phyloP scores from a whole-genome alignment of 1,284 basidiomycete genomes.

The Rhodotorula sp. region DNA sequence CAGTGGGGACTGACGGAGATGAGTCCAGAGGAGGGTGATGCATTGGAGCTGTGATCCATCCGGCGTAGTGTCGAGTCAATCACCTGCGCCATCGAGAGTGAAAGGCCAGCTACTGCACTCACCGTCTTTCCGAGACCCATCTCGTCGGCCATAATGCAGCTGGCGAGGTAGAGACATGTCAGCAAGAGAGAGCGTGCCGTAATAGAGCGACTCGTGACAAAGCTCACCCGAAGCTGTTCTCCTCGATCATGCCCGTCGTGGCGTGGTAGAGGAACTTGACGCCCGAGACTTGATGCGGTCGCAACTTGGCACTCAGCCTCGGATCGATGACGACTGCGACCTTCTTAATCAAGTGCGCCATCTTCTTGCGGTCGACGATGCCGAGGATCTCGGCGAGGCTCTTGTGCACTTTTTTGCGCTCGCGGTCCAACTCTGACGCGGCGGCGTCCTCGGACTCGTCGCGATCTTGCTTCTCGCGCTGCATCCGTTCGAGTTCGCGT shows the following conservation, averaged over 20 bases:
- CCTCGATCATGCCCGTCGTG: slow-evolving; percentile 85
- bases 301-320: slow-evolving; percentile 74
- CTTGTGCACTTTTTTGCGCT: slow-evolving; percentile 62
- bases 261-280: slow-evolving; percentile 98
- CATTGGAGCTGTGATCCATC: slow-evolving; percentile 66
- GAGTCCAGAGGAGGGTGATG: slow-evolving; percentile 91
- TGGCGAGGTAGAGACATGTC: slow-evolving; percentile 7
- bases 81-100: too few species aligned
- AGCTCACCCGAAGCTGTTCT: slow-evolving; percentile 75
- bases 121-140: slow-evolving; percentile 80
- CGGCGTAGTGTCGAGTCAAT: neutral
- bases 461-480: slow-evolving; percentile 18
- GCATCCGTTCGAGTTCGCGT: slow-evolving; percentile 26
- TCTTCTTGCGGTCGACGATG: slow-evolving; percentile 56
- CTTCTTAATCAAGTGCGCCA: slow-evolving; percentile 78
- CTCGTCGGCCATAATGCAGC: slow-evolving; percentile 97
- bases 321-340: slow-evolving; percentile 98
- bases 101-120: slow-evolving; percentile 18
- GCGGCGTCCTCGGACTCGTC: slow-evolving; percentile 67
- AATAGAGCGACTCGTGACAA: neutral
- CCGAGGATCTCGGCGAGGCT: slow-evolving; percentile 81
- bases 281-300: slow-evolving; percentile 97
- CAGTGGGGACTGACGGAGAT: slow-evolving; percentile 93
- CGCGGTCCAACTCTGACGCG: slow-evolving; percentile 56
- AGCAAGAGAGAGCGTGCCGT: neutral